These are phyloP conservation scores for Penicillium roqueforti DNA, from an alignment of 495 filamentous ascomycete species.

Conservation along the genomic window DNA sequence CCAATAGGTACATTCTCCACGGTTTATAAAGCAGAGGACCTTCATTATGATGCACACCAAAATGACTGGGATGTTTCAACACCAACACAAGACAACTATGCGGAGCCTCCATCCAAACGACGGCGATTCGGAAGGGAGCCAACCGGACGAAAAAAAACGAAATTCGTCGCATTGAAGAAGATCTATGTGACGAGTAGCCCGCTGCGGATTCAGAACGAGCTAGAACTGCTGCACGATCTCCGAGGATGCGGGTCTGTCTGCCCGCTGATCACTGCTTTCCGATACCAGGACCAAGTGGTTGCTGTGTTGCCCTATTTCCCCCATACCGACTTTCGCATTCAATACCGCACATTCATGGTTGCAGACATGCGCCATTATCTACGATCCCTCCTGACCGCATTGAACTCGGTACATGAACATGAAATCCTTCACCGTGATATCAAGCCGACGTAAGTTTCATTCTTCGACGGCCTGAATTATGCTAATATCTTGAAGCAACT, in stretches of 20 bases:
- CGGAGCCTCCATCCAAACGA: conserved; percentile 55
- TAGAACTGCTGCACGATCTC: conserved; percentile 92
- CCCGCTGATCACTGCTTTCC: conserved; percentile 93
- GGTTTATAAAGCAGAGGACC: conserved; percentile 96
- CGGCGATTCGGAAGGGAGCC: conserved; percentile 35
- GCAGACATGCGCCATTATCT: conserved; percentile 86
- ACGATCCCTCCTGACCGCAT: conserved; percentile 77
- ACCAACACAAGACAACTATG: conserved; percentile 58
- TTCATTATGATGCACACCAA: conserved; percentile 76
- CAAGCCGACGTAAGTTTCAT: conserved; percentile 72
- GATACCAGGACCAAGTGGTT: conserved; percentile 89
- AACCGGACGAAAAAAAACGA: conserved; percentile 44
- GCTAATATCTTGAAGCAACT: conserved; percentile 57
- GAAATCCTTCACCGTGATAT: conserved; percentile 94
- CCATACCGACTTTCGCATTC: conserved; percentile 92
- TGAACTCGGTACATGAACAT: conserved; percentile 75
- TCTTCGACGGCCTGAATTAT: not conserved
- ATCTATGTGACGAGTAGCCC: conserved; percentile 98
- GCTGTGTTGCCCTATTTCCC: conserved; percentile 93
- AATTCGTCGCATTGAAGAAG: conserved; percentile 95
- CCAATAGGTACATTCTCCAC: conserved; percentile 87
- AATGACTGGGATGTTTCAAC: conserved; percentile 77
- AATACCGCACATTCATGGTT: conserved; percentile 83
- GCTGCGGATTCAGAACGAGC: conserved; percentile 88
- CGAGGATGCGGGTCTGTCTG: conserved; percentile 78